Evolutionary conservation across 306 rosid genomes (phyloP).

Genomic region (Calophaca sinica): DNA sequence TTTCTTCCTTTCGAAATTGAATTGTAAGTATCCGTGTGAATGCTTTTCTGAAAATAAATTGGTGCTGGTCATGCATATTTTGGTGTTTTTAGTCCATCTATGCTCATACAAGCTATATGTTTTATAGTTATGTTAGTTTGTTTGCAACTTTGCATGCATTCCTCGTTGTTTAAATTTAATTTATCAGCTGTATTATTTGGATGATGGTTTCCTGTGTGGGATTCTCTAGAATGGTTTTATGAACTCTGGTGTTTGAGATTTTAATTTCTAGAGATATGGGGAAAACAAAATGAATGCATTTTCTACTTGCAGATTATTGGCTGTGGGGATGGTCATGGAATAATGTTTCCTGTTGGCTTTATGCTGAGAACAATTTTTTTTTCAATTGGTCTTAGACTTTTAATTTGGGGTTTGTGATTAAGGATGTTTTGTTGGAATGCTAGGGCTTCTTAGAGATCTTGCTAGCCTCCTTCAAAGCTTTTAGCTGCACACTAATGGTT

Average conservation of each 20-base stretch:
- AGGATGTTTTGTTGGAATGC: constrained; percentile 32
- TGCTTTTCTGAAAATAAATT: background rate
- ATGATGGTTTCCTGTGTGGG: background rate
- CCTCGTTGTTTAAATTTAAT: background rate
- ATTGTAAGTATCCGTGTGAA: constrained; percentile 15
- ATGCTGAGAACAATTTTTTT: background rate
- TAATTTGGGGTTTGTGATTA: constrained; percentile 29
- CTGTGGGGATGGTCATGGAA: background rate
- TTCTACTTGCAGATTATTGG: constrained; percentile 11
- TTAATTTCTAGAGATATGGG: background rate
- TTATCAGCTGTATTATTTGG: constrained; percentile 23
- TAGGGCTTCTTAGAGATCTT: constrained; percentile 23
- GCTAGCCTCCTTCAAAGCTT: background rate
- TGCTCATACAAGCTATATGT: background rate
- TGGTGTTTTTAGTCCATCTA: constrained; percentile 4
- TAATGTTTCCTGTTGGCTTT: background rate
- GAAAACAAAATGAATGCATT: background rate
- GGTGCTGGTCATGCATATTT: background rate
- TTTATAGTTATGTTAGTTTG: constrained; percentile 6
- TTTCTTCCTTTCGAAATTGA: constrained; percentile 1
- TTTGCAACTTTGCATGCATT: constrained; percentile 7
- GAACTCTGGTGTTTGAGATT: background rate
- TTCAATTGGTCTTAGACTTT: background rate
- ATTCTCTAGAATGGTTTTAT: constrained; percentile 1
- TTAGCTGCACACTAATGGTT: background rate